Evolutionary conservation across 371 early-diverging fungal species (phyloP).

Genomic region (Actinomortierella ambigua): DNA sequence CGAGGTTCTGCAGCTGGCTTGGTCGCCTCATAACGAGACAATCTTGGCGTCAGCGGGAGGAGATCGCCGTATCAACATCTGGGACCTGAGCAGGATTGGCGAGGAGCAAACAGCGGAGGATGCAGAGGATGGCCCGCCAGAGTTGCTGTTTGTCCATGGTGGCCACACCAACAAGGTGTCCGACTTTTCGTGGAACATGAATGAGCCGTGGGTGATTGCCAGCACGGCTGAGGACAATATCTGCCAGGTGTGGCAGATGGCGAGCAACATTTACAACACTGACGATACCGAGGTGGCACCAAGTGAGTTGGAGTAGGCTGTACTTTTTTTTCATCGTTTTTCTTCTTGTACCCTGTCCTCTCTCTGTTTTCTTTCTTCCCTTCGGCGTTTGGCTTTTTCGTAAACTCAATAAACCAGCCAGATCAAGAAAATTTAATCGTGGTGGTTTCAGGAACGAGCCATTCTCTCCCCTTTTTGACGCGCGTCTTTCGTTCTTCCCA

Average conservation of each 20-base stretch:
- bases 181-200: slow-evolving; percentile 97
- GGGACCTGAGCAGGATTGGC: slow-evolving; percentile 96
- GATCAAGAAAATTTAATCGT: no score
- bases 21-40: slow-evolving; percentile 94
- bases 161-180: slow-evolving; percentile 98
- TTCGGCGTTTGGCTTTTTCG: no score
- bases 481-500: no score
- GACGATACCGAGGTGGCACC: slow-evolving; percentile 49
- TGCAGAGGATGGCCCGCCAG: slow-evolving; percentile 98
- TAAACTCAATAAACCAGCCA: no score
- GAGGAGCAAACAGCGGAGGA: slow-evolving; percentile 96
- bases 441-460: no score
- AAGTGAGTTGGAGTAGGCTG: slow-evolving; percentile 33
- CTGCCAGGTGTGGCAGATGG: slow-evolving; percentile 98
- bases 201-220: slow-evolving; percentile 95
- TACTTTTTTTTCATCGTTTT: no score
- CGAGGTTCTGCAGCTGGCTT: slow-evolving; percentile 90
- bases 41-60: slow-evolving; percentile 91
- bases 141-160: slow-evolving; percentile 98
- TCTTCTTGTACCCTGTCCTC: no score
- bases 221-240: slow-evolving; percentile 97
- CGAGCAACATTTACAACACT: slow-evolving; percentile 48
- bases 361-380: no score
- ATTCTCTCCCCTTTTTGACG: no score
- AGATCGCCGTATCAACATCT: slow-evolving; percentile 94